A percentile compares a stretch with the other conserved stretches of the same genome.
phyloP scores from a whole-genome alignment of 257 asterid genomes.

The Jacaranda copaia region DNA sequence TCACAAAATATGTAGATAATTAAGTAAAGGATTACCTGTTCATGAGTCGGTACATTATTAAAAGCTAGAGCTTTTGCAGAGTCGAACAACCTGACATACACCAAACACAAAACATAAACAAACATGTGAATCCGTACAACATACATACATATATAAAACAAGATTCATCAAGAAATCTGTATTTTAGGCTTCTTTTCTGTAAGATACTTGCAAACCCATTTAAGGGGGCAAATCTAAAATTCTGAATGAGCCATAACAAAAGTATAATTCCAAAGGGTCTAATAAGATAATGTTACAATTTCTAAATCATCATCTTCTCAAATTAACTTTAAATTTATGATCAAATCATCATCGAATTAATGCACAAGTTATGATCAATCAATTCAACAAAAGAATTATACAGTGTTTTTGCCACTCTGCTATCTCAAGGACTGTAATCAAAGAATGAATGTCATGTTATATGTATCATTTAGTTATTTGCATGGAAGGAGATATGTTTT shows the following conservation, averaged over 20 bases:
- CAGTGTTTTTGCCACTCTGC: neutral
- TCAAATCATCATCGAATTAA: neutral
- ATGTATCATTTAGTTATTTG: neutral
- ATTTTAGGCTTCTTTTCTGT: neutral
- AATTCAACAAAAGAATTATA: neutral
- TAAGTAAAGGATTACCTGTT: constrained; percentile 52
- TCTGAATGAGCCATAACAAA: neutral
- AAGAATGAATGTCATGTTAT: neutral
- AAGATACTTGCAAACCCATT: neutral
- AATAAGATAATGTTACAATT: neutral
- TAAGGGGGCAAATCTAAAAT: neutral
- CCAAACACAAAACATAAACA: constrained; percentile 11
- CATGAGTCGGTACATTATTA: constrained; percentile 65
- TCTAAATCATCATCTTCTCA: neutral
- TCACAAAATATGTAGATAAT: constrained; percentile 16
- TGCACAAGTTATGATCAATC: neutral
- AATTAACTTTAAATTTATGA: neutral
- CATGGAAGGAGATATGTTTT: neutral
- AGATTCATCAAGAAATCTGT: neutral
- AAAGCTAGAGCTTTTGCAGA: constrained; percentile 88
- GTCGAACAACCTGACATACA: constrained; percentile 65
- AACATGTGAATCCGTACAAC: neutral
- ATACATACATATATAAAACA: neutral
- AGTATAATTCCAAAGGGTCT: neutral
- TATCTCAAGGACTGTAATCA: neutral